Base-by-base conservation (phyloP, 2,329 filamentous ascomycete genomes). In the Rutstroemia sp. region DNA sequence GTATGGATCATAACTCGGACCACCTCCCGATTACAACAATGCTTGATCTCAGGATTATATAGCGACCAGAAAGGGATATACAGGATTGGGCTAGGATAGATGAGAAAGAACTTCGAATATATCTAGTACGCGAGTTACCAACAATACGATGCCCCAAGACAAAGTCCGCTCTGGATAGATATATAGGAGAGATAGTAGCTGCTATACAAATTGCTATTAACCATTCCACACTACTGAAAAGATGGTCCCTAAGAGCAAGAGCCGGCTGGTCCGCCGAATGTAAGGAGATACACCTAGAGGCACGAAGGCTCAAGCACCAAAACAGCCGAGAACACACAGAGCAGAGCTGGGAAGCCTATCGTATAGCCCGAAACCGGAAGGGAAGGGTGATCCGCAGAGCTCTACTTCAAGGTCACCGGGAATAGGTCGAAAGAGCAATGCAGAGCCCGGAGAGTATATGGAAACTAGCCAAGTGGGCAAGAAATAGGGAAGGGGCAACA, bases 271-370 rank as follows among this genome's bases (percentile, higher is more conserved):
- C 41, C 23, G 45, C 12, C 6, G 19, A 56, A 54, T 59, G 42
- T 45, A 57, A 48, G 27, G 54, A 59, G 23, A 44, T 49, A 42
- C 17, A 48, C 19, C 9, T 27, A 3, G 27, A 51, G 34, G 42
- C 39, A 12, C 25, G 34, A 51, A 39, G 47, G 16, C 52, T 56
- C 16, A 50, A 48, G 38, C 52, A 51, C 17, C 37, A 44, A 16
- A 44, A 44, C 23, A 45, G 38, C 12, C 48, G n/a, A 19, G 7
- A n/a, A 9, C 48, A 39, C 10, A 53, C 39, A 8, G 55, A 57
- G 19, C 39, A 57, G 45, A 55, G 34, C 47, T 60, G 25, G 49
- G 57, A 60, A 39, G 49, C 27, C 25, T 60, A 60, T 50, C 47
- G 58, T 14, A 45, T 7, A 39, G 58, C 58, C 21, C 23, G 51